These are phyloP conservation scores for Morella rubra DNA, from an alignment of 306 rosid genomes.

Conservation along the genomic window DNA sequence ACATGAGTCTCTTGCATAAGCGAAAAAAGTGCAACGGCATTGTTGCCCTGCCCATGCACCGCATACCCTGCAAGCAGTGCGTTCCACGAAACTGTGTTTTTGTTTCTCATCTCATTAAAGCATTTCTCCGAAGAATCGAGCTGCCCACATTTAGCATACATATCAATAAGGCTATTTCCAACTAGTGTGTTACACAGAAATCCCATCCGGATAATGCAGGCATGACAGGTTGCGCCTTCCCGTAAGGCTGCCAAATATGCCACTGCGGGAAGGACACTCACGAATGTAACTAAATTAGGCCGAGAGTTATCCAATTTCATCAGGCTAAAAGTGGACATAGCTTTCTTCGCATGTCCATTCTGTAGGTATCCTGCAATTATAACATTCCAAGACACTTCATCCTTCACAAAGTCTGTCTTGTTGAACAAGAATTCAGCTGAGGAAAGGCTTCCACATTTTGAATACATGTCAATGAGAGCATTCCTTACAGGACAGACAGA, in stretches of 20 bases:
- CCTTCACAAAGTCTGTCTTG: slow-evolving; percentile 34
- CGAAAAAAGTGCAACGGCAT: slow-evolving; percentile 51
- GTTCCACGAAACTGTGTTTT: slow-evolving; percentile 62
- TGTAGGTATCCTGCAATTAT: slow-evolving; percentile 59
- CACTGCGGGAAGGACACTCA: slow-evolving; percentile 54
- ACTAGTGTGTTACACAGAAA: slow-evolving; percentile 44
- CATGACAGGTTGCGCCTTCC: slow-evolving; percentile 66
- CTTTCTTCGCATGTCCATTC: slow-evolving; percentile 42
- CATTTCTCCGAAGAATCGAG: slow-evolving; percentile 55
- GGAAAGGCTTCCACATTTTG: slow-evolving; percentile 53
- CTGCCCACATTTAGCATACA: slow-evolving; percentile 71
- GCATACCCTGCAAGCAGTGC: slow-evolving; percentile 70
- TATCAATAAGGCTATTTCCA: slow-evolving; percentile 57
- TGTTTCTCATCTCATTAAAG: slow-evolving; percentile 61
- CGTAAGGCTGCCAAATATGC: slow-evolving; percentile 48
- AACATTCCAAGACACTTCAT: slow-evolving; percentile 61
- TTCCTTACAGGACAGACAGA: slow-evolving; percentile 44
- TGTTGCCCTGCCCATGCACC: slow-evolving; percentile 59
- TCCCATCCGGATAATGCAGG: slow-evolving; percentile 57
- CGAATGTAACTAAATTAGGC: slow-evolving; percentile 60
- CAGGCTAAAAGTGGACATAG: slow-evolving; percentile 42
- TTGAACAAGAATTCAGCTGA: slow-evolving; percentile 53
- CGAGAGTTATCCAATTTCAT: slow-evolving; percentile 49
- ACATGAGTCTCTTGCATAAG: slow-evolving; percentile 49
- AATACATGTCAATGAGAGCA: slow-evolving; percentile 61